Base-by-base conservation (phyloP, 129 eudicot species). In the Gnaphalium uliginosum region DNA sequence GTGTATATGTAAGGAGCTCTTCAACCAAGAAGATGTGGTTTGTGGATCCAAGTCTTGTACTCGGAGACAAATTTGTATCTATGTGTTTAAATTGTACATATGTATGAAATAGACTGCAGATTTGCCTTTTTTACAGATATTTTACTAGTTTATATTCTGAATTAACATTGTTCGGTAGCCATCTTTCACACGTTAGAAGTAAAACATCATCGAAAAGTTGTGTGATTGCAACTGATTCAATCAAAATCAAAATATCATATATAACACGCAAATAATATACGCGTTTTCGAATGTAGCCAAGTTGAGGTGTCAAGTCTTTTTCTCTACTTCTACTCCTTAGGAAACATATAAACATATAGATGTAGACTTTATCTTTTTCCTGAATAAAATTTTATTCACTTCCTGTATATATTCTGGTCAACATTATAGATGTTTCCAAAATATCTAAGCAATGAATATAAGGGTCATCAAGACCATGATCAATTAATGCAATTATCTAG, bases 391-490 rank as follows among this genome's bases (percentile, higher is more conserved):
- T 43, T 11, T 13, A 43, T 43, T 17, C 18, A 43, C 51, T 11
- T 43, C 2, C 51, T 43, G 51, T 43, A 43, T 43, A 15, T 46
- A 35, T 0, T 46, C 51, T 43, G 18, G 18, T 46, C 18, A 46
- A 46, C 3, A 46, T 46, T 46, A 46, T 46, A 46, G 6, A 46
- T 46, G 53, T 46, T 14, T 46, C 18, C 53, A 14, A 14, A 46
- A 46, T 13, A 46, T 46, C 53, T 46, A 46, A 46, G 53, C n/a
- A 46, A 46, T 14, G 53, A 26, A 60, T 4, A 5, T 51, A 33
- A 11, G 63, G 66, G 27, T 79, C 61, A 8, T 64, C 68, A 24
- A 79, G 68, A 13, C 50, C 78, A 35, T 72, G 25, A n/a, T 79
- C 39, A 35, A 37, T 37, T 50, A 25, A 72, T 24, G 11, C 29